Percentiles rank a stretch among this genome's conserved stretches.
Conservation (phyloP, 768 basidiomycete species). For the Russula sp. region DNA sequence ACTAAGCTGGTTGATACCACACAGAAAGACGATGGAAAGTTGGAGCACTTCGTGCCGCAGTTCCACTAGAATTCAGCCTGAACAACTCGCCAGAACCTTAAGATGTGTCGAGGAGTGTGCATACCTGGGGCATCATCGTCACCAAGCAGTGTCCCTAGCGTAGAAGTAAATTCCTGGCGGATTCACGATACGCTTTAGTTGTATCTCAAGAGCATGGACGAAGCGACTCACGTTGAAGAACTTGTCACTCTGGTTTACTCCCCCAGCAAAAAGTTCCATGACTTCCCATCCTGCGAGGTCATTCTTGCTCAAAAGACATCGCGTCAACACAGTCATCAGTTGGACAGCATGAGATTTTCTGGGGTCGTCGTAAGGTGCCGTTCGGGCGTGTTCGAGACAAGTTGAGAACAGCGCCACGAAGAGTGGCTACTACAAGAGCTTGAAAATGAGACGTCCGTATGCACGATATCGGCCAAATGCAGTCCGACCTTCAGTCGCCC, state of each 20-base stretch:
- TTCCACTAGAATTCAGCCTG: slow-evolving; percentile 34
- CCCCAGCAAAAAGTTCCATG: slow-evolving; percentile 63
- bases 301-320: slow-evolving; percentile 47
- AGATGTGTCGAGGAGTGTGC: slow-evolving; percentile 10
- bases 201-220: background rate
- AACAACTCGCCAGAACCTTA: slow-evolving; percentile 5
- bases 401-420: slow-evolving; percentile 42
- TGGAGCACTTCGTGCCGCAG: slow-evolving; percentile 52
- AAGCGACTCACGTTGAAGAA: slow-evolving; percentile 46
- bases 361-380: slow-evolving; percentile 32
- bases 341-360: slow-evolving; percentile 43
- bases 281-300: slow-evolving; percentile 61
- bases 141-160: slow-evolving; percentile 42
- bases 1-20: slow-evolving; percentile 56
- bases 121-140: slow-evolving; percentile 43
- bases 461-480: background rate
- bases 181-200: background rate
- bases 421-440: slow-evolving; percentile 41
- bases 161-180: slow-evolving; percentile 44
- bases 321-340: slow-evolving; percentile 43
- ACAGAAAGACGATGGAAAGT: slow-evolving; percentile 51
- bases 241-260: slow-evolving; percentile 49
- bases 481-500: slow-evolving; percentile 44
- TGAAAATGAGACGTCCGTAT: slow-evolving; percentile 16
- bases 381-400: slow-evolving; percentile 40